Evolutionary conservation across 768 basidiomycete genomes (phyloP).

Genomic region (Serendipita sp.): DNA sequence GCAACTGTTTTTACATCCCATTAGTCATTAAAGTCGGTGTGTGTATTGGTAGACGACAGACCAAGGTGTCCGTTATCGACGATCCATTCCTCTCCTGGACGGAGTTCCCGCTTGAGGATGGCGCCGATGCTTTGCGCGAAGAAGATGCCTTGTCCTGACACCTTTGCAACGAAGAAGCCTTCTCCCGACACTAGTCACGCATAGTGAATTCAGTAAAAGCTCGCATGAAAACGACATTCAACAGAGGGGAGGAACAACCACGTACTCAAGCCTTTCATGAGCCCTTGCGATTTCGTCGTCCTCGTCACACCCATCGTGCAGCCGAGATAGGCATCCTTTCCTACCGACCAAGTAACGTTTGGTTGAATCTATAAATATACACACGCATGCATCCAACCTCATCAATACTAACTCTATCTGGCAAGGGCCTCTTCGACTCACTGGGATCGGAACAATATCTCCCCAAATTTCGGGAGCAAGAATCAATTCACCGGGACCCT

Average conservation of each 20-base stretch:
- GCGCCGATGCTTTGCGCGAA: constrained; percentile 22
- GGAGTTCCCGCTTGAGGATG: constrained; percentile 18
- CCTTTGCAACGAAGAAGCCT: constrained; percentile 20
- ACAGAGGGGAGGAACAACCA: not conserved
- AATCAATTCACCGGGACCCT: constrained; percentile 20
- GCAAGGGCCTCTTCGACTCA: no score
- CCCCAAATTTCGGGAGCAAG: constrained; percentile 23
- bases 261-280: constrained; percentile 21
- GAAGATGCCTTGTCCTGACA: constrained; percentile 18
- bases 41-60: not conserved
- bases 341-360: constrained; percentile 17
- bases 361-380: constrained; percentile 15
- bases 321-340: constrained; percentile 21
- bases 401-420: no score
- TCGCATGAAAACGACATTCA: not conserved
- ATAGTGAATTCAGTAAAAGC: not conserved
- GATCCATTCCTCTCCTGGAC: constrained; percentile 21
- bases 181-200: constrained; percentile 21
- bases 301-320: constrained; percentile 17
- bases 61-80: constrained; percentile 24
- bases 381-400: no score
- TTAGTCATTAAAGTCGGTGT: not conserved
- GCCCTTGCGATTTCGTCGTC: constrained; percentile 18
- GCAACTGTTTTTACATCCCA: constrained; percentile 12
- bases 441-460: constrained; percentile 20